phyloP scores from a whole-genome alignment of 2,329 filamentous ascomycete genomes.

The Neopestalotiopsis sp. region DNA sequence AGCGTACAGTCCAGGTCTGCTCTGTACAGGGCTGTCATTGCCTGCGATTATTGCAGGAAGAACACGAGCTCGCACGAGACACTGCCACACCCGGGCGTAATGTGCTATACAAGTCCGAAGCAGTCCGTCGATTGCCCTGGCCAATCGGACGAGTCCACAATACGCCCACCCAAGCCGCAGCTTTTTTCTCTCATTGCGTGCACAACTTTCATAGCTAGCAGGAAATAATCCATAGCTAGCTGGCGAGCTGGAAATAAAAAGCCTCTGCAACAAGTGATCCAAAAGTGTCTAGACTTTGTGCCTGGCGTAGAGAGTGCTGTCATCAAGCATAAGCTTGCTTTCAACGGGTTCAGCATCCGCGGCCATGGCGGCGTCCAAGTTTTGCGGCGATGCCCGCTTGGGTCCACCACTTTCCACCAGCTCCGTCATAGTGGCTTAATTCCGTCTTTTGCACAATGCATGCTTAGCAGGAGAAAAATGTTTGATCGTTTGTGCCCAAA shows the following conservation, averaged over 20 bases:
- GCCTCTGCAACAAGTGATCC: neutral
- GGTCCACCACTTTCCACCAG: constrained; percentile 1
- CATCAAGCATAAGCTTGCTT: neutral
- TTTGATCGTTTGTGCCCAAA: neutral
- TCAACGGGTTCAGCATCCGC: neutral
- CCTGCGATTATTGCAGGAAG: constrained; percentile 12
- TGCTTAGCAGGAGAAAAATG: neutral
- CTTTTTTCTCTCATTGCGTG: neutral
- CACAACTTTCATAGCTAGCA: neutral
- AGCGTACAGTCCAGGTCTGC: neutral
- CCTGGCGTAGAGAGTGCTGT: neutral
- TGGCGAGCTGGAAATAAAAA: neutral
- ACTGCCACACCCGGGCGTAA: constrained; percentile 10
- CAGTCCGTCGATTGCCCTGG: neutral
- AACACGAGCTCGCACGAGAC: constrained; percentile 10
- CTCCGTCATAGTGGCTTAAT: constrained; percentile 11
- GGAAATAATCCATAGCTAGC: neutral
- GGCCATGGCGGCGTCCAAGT: neutral
- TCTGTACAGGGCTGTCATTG: neutral
- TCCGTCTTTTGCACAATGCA: neutral
- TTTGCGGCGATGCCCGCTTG: constrained; percentile 8
- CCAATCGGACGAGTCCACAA: constrained; percentile 5
- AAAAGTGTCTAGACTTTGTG: neutral
- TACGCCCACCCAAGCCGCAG: neutral
- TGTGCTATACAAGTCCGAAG: neutral